These are phyloP conservation scores for Cardamine chenopodiifolia DNA, from an alignment of 345 rosid genomes.

Conservation along the genomic window DNA sequence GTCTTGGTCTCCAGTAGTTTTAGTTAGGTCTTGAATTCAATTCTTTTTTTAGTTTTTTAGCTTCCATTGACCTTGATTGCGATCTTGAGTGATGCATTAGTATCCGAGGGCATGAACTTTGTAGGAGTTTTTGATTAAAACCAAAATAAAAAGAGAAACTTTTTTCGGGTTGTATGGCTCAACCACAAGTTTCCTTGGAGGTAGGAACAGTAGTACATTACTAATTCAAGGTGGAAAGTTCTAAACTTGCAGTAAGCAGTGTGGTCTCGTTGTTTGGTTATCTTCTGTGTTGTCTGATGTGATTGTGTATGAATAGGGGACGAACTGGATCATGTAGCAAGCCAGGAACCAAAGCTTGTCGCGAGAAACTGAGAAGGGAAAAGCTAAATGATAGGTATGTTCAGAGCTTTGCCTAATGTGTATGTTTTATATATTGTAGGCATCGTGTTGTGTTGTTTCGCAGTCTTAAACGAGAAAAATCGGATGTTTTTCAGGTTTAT, in stretches of 20 bases:
- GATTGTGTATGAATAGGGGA: conserved; percentile 35
- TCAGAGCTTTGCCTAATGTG: not conserved
- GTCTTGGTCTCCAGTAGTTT: not conserved
- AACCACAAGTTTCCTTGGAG: not conserved
- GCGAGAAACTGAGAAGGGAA: conserved; percentile 91
- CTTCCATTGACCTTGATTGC: conserved; percentile 3
- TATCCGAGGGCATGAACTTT: not conserved
- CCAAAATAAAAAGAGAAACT: not conserved
- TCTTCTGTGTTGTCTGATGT: conserved; percentile 12
- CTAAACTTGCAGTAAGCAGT: not conserved
- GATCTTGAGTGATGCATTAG: not conserved
- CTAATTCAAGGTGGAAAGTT: not conserved
- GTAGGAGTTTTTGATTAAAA: not conserved
- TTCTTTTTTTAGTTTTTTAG: not conserved
- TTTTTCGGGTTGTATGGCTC: not conserved
- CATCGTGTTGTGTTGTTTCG: not conserved
- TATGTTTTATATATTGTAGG: not conserved
- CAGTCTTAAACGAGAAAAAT: conserved; percentile 4
- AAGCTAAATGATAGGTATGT: conserved; percentile 72
- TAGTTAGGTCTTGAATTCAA: not conserved
- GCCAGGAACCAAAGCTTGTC: conserved; percentile 69
- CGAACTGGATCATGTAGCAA: conserved; percentile 45
- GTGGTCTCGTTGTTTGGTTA: conserved; percentile 13
- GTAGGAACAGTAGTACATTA: not conserved
- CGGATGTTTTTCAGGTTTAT: conserved; percentile 56